A percentile compares a stretch with the other conserved stretches of the same genome.
Evolutionary conservation across 331 rosid species (phyloP).

Genomic region (Pyracantha coccinea): DNA sequence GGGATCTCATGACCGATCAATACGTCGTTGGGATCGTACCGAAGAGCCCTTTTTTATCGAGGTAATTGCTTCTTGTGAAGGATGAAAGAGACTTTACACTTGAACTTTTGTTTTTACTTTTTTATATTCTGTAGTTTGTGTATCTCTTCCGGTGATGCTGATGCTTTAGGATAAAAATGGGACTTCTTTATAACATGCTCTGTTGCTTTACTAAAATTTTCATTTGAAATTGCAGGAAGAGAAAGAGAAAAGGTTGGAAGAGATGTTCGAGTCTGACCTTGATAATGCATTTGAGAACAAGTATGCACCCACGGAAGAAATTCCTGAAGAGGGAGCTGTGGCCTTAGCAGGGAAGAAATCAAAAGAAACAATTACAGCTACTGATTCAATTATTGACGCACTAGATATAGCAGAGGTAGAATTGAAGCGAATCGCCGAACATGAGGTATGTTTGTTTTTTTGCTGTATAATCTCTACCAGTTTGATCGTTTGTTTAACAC

Average conservation of each 20-base stretch:
- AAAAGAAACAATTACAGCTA: conserved; percentile 77
- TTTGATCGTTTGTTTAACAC: background rate
- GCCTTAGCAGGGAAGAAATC: conserved; percentile 87
- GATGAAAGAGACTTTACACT: background rate
- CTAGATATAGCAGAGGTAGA: conserved; percentile 78
- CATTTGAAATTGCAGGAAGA: conserved; percentile 70
- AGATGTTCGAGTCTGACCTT: conserved; percentile 71
- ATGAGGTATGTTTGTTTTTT: conserved; percentile 42
- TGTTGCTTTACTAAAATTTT: background rate
- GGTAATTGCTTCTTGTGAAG: conserved; percentile 36
- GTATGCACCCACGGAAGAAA: conserved; percentile 55
- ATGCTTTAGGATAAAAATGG: background rate
- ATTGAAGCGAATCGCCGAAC: conserved; percentile 45
- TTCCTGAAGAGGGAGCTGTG: conserved; percentile 96
- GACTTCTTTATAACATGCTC: background rate
- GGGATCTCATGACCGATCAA: conserved; percentile 92
- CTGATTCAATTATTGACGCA: conserved; percentile 77
- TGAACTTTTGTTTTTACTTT: background rate
- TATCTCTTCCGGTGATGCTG: background rate
- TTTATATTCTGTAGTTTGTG: background rate
- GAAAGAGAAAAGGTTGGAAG: conserved; percentile 88
- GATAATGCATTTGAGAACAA: conserved; percentile 65
- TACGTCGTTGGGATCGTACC: conserved; percentile 98
- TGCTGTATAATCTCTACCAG: background rate
- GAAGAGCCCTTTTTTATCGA: conserved; percentile 95